Base-by-base conservation (phyloP, 1,284 basidiomycete genomes). In the Coriolopsis trogii region DNA sequence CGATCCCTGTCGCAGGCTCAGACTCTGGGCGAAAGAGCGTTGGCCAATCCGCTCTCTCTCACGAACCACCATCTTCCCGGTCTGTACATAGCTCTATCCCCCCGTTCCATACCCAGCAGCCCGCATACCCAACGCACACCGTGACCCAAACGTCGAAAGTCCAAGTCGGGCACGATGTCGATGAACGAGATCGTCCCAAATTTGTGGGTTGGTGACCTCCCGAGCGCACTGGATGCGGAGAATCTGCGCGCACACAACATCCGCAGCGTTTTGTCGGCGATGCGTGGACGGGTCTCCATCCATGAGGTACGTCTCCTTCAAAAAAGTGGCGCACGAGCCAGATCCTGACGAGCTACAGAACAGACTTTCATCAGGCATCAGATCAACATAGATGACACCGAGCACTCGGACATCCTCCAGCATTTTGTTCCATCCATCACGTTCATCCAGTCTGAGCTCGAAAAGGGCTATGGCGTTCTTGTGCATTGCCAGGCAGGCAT, bases 401-500 rank as follows among this genome's bases (percentile, higher is more conserved):
- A 81, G 44, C 82, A 85, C 37, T 77, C 79, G 33, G 92, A 95
- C 65, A 79, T 93, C 25, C 78, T 95, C 9, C 75, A 79, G 2
- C 88, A 93, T 65, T 77, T 95, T 48, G 75, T 91, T 2, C 81
- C 85, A 1, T 83, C 86, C 2, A 89, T 93, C 45, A 81, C 86
- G 0, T 93, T 93, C 73, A 92, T 95, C 47, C 77, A 88, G 56
- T 78, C 80, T 12, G 88, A 92, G 57, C 71, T 93, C 2, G 79
- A 85, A 62, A 89, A 87, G 62, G 82, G 81, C 0, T 77, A 85
- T 24, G 87, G 87, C 1, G 87, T 95, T 0, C 74, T 95, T 15
- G 89, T 95, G 0, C 93, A 95, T 68, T 95, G 93, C 66, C 84
- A 90, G 50, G 92, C 91, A 21, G 92, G 92, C 21, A 79, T 93